Base-by-base conservation (phyloP, 163 green algal species). In the Coccomyxa subellipsoidea region DNA sequence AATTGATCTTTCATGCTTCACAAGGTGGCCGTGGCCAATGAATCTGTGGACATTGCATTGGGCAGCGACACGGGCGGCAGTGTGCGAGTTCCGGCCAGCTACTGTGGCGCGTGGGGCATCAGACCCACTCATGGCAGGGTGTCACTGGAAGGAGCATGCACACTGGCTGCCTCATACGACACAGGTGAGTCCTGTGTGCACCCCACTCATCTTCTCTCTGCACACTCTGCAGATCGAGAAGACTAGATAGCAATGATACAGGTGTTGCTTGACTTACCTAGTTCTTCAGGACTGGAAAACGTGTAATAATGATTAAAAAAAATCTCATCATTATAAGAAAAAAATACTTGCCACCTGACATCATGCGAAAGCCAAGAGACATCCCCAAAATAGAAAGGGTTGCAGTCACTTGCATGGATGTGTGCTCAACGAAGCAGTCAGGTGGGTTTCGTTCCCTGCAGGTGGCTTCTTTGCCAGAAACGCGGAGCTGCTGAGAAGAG, bases 91-190 rank as follows among this genome's bases (percentile, higher is more conserved):
- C 95, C 95, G 15, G 95, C 93, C 7, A 91, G 82, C 69, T 97
- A 94, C 88, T 97, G 92, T 84, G 96, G 96, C 1, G 81, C 97
- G 27, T 90, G 91, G 21, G 96, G 95, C 35, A 87, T 98, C 37
- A 85, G 96, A 25, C 93, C 96, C 34, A 96, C 92, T 0, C 94
- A 98, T 70, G 94, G 93, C 2, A 84, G 93, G 3, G 88, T 97
- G 0, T 88, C 85, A 0, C 72, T 97, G 80, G 81, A 86, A 32
- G 85, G 86, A 9, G 90, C 89, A 0, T 79, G 86, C 69, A 87
- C 94, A 0, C 85, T 99, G 31, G 96, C 97, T 36, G 91, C 92
- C 1, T 95, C 90, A 23, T 97, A 95, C 88, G 95, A 98, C 88
- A 97, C 95, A 10, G 87, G 81, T 37, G 92, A 34, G 0, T 0